Base-by-base conservation (phyloP, 306 rosid species). In the Mucuna pruriens region DNA sequence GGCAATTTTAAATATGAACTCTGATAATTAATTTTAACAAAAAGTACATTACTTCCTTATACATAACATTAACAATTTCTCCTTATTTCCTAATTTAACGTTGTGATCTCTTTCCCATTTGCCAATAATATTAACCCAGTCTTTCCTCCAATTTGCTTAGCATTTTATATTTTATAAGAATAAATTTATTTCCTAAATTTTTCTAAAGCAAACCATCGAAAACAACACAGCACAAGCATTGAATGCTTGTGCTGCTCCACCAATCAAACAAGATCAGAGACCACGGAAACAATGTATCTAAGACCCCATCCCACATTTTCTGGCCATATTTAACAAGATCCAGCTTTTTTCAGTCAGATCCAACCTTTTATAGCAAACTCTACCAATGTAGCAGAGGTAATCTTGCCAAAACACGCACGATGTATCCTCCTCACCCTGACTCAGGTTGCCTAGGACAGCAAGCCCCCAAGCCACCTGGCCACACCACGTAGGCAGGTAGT, bases 331-430 rank as follows among this genome's bases (percentile, higher is more conserved):
- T 67, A 36, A 20, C 52, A 36, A 75, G 58, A 60, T 75, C 12
- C 12, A 69, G 39, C 36, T 22, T 23, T 64, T 42, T 69, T 17
- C 4, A 25, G 73, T 22, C 38, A 42, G 39, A 42, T 44, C 77
- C 26, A 55, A 55, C 68, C 29, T 42, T 40, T 42, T 60, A 45
- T 25, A 22, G 52, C 55, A 39, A 12, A 42, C 12, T 39, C 17
- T 9, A 25, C 70, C 7, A 64, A 42, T 3, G 25, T n/a, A 62
- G 36, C 33, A 75, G 6, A 23, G 48, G 79, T 40, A 58, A n/a
- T 60, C 70, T 25, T 40, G 70, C 79, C 69, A 75, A 75, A 75
- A 75, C n/a, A 40, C 16, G 29, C 31, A 58, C 23, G 31, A 60
- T 38, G n/a, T 75, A 40, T 75, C 29, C 42, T 58, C 51, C 17